Conservation (phyloP, 2,329 filamentous ascomycete genomes). For the Diaporthe sp. region DNA sequence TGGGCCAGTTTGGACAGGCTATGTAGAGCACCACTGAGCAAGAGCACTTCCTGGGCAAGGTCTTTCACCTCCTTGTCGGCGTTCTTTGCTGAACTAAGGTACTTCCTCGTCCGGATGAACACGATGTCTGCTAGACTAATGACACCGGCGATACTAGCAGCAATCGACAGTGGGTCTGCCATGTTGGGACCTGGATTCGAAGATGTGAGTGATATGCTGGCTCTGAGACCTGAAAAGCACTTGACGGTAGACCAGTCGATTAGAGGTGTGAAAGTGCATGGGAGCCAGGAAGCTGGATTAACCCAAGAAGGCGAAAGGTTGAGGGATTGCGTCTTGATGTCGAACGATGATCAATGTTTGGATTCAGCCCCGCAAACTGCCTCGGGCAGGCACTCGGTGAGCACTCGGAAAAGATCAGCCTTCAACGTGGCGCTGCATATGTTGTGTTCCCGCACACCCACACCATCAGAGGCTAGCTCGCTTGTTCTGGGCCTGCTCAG, state of each 20-base stretch:
- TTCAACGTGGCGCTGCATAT: background rate
- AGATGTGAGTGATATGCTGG: background rate
- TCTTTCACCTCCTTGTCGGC: constrained; percentile 42
- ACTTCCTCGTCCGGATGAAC: constrained; percentile 43
- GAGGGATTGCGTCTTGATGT: no score
- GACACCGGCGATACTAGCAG: constrained; percentile 48
- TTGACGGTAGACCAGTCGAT: background rate
- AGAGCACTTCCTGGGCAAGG: constrained; percentile 42
- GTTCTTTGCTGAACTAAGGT: constrained; percentile 42
- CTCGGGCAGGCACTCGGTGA: background rate
- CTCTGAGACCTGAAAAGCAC: background rate
- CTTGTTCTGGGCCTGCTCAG: no score
- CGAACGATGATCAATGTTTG: background rate
- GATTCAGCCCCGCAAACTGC: background rate
- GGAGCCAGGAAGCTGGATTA: background rate
- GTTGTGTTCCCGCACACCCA: background rate
- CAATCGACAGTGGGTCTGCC: constrained; percentile 42
- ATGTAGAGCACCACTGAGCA: constrained; percentile 41
- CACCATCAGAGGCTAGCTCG: background rate
- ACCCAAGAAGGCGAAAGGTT: background rate
- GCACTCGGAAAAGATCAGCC: background rate
- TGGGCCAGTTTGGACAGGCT: constrained; percentile 41
- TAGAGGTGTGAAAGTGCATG: no score
- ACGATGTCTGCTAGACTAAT: constrained; percentile 45
- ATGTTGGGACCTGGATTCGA: background rate